Evolutionary conservation across 169 alveolate species (phyloP), one percentile per base, ranked within the genome.

Genomic region (Pseudocohnilembus persalinus): DNA sequence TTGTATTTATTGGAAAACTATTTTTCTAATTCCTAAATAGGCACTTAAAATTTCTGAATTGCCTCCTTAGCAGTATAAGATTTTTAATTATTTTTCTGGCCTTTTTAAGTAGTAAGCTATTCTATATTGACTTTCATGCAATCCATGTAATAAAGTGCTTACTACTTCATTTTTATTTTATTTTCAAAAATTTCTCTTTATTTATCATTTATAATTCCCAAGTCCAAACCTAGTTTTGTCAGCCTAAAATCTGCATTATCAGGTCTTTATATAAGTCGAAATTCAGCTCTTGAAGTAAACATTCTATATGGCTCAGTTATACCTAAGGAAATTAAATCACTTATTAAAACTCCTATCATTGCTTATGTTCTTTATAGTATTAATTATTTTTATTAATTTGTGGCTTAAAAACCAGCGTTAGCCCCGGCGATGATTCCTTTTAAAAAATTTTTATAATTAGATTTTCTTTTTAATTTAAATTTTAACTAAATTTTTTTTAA

Each of bases 261-360:
- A 11, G 96, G 94, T 64, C 99, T 90, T 49, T 93, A 87, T 16
- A 87, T 84, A 30, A 97, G 82, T 30, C 99, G 85, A 83, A 91
- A 93, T 76, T 97, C 99, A 0, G 98, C 96, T 74, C 98, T 92
- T 24, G 97, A 89, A 1, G 98, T 97, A 83, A 97, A 97, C 98
- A 97, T 97, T 74, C 99, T 82, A 74, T 97, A 97, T 0, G 99
- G 99, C 83, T 97, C 99, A 16, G 91, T 91, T 29, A 96, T 90
- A 15, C 98, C 98, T 73, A 92, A 91, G 31, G 93, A 88, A 74
- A 97, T 97, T 64, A 97, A 87, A 88, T 97, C 99, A 90, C 96
- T 98, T 24, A 97, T 93, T 82, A 97, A 84, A 32, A 96, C 98
- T n/a, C 99, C 99, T 64, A 95, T 95, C 83, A 96, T 91, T 28